A percentile compares a stretch with the other conserved stretches of the same genome.
Evolutionary conservation across 306 rosid species (phyloP).

Genomic region (Prunus kanzakura): DNA sequence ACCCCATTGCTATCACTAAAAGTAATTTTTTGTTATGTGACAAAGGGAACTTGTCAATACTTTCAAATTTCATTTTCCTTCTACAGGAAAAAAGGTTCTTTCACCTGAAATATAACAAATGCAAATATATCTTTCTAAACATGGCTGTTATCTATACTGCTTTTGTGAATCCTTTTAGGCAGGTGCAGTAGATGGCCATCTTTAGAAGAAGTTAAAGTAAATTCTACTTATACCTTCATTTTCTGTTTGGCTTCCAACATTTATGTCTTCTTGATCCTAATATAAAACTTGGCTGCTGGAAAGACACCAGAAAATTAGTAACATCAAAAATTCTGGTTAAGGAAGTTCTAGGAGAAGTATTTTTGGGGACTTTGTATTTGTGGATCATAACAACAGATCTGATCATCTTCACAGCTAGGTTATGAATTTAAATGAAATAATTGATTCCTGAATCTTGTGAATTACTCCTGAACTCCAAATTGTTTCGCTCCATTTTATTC

Average conservation of each 20-base stretch:
- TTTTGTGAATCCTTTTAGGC: neutral
- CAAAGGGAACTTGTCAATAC: neutral
- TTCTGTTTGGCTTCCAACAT: neutral
- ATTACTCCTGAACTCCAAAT: conserved; percentile 6
- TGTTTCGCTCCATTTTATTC: conserved; percentile 13
- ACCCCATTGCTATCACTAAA: neutral
- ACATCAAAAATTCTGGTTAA: neutral
- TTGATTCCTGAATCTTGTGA: conserved; percentile 7
- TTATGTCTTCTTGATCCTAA: neutral
- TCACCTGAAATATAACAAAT: neutral
- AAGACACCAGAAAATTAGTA: too few relatives aligned
- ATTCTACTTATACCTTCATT: neutral
- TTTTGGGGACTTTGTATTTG: neutral
- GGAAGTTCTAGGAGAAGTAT: neutral
- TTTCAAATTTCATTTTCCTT: neutral
- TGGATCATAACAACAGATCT: neutral
- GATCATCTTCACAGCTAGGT: neutral
- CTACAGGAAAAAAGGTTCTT: neutral
- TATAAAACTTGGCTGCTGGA: too few relatives aligned
- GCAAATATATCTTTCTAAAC: neutral
- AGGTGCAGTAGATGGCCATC: neutral
- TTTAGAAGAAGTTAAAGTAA: neutral
- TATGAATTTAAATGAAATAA: neutral
- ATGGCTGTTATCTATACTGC: neutral
- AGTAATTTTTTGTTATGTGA: neutral